A percentile compares a stretch with the other conserved stretches of the same genome.
Conservation (phyloP, 2,329 filamentous ascomycete species). For the Magnaporthiopsis rhizophila region DNA sequence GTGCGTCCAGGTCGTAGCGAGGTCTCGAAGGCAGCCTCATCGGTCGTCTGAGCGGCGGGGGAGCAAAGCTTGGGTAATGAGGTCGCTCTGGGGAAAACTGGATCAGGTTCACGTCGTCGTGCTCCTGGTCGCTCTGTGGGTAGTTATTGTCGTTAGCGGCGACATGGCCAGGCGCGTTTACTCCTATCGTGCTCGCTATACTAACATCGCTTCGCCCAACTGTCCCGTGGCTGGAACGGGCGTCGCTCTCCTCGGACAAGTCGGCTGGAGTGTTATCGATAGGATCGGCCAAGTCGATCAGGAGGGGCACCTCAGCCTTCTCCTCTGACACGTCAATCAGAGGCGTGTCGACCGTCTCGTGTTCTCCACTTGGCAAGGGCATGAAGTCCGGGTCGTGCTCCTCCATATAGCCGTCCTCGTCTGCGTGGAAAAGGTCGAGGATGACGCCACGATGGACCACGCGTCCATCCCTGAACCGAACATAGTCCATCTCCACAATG, state of each 20-base stretch:
- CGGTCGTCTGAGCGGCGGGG: background rate
- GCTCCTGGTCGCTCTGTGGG: too few relatives aligned
- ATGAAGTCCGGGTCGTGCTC: slow-evolving; percentile 5
- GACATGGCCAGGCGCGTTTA: too few relatives aligned
- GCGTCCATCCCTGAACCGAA: slow-evolving; percentile 19
- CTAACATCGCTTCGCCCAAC: background rate
- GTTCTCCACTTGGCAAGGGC: background rate
- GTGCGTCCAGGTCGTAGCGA: background rate
- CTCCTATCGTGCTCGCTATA: too few relatives aligned
- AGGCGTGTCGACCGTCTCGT: background rate
- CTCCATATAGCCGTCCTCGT: slow-evolving; percentile 9
- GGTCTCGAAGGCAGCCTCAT: background rate
- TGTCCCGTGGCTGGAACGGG: background rate
- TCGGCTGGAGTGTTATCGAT: background rate
- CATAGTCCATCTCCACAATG: slow-evolving; percentile 17
- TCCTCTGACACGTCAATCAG: background rate
- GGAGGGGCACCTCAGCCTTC: background rate
- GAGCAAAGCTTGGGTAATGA: background rate
- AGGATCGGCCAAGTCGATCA: background rate
- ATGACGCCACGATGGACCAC: slow-evolving; percentile 25
- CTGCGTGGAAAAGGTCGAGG: slow-evolving; percentile 20
- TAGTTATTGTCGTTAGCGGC: too few relatives aligned
- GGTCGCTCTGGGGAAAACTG: too few relatives aligned
- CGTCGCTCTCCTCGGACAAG: background rate
- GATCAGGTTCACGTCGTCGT: too few relatives aligned